Percentiles rank a stretch among this genome's conserved stretches.
Conservation (phyloP, 2,329 filamentous ascomycete species). For the Thelonectria rubi region DNA sequence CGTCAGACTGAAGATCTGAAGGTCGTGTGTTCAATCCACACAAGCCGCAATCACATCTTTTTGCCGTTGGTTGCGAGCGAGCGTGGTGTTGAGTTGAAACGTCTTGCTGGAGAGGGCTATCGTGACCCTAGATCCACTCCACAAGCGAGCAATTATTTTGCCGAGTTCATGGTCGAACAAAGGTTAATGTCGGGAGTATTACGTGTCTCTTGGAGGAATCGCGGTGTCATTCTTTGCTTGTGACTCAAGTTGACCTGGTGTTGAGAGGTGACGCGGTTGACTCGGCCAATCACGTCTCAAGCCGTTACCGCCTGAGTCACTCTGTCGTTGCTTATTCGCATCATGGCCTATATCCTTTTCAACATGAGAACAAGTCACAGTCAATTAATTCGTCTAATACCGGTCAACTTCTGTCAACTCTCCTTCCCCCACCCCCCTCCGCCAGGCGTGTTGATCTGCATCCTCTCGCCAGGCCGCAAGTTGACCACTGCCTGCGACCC, state of each 20-base stretch:
- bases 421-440: conserved; percentile 42
- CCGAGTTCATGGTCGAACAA: not conserved
- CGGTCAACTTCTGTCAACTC: not conserved
- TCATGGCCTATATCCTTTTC: too few relatives aligned
- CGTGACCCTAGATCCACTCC: not conserved
- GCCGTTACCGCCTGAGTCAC: too few relatives aligned
- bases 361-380: too few relatives aligned
- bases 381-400: not conserved
- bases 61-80: not conserved
- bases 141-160: not conserved
- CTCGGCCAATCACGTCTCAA: too few relatives aligned
- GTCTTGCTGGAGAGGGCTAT: not conserved
- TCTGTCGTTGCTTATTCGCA: too few relatives aligned
- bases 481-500: conserved; percentile 46
- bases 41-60: conserved; percentile 17
- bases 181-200: not conserved
- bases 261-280: too few relatives aligned
- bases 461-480: conserved; percentile 46
- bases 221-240: too few relatives aligned
- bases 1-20: conserved; percentile 26
- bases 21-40: conserved; percentile 25
- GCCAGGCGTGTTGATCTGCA: conserved; percentile 49
- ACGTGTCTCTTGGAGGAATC: not conserved
- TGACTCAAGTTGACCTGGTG: too few relatives aligned
- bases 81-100: not conserved